These are phyloP conservation scores for Gonapodya prolifera DNA, from an alignment of 192 early-diverging fungal genomes.

Conservation along the genomic window DNA sequence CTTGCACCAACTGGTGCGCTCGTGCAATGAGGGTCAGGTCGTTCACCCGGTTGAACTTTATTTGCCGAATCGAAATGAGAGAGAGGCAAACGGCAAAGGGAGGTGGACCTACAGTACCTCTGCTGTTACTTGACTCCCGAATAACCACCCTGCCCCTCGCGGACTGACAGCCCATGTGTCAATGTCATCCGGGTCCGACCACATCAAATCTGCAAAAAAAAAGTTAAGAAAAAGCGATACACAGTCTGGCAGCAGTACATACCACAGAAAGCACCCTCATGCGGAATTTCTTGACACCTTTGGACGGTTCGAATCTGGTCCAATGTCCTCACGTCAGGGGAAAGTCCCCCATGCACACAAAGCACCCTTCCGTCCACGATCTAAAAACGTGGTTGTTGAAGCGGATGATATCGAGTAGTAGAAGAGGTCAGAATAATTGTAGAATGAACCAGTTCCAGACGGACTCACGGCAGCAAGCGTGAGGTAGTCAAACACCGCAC, in stretches of 20 bases:
- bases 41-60: slow-evolving; percentile 85
- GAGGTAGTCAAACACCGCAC: slow-evolving; percentile 83
- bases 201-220: slow-evolving; percentile 65
- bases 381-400: slow-evolving; percentile 21
- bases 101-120: slow-evolving; percentile 35
- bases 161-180: slow-evolving; percentile 84
- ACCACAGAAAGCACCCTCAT: slow-evolving; percentile 87
- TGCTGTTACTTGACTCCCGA: slow-evolving; percentile 88
- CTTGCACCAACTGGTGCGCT: slow-evolving; percentile 96
- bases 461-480: slow-evolving; percentile 73
- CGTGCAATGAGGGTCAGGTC: slow-evolving; percentile 76
- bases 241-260: slow-evolving; percentile 1
- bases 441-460: not conserved
- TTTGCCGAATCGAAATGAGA: not conserved
- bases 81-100: not conserved
- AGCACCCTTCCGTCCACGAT: slow-evolving; percentile 87
- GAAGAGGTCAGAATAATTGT: slow-evolving; percentile 5
- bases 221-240: not conserved
- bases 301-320: slow-evolving; percentile 93
- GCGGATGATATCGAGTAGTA: not conserved
- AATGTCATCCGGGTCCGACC: slow-evolving; percentile 93
- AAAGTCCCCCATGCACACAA: slow-evolving; percentile 88
- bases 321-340: slow-evolving; percentile 81
- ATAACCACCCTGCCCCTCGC: slow-evolving; percentile 90
- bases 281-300: slow-evolving; percentile 86